Conservation (phyloP, 805 yeast genomes). For the Lipomyces starkeyi region DNA sequence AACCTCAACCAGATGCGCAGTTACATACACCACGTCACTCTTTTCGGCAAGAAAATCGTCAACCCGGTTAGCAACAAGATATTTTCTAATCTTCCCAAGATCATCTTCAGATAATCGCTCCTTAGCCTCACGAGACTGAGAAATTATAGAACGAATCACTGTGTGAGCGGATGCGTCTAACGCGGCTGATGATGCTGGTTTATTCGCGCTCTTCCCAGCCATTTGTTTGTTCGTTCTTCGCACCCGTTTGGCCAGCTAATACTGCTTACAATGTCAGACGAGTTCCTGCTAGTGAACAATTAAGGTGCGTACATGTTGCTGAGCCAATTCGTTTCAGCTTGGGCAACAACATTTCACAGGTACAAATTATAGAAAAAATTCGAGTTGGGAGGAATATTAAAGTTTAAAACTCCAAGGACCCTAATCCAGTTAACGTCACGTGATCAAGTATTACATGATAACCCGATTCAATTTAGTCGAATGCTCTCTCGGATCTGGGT, state of each 20-base stretch:
- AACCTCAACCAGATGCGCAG: neutral
- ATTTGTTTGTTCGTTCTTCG: neutral
- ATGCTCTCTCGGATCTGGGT: too few relatives aligned
- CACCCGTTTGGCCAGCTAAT: neutral
- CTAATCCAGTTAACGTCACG: neutral
- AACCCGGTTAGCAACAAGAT: constrained; percentile 13
- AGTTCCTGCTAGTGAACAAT: neutral
- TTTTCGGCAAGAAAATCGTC: constrained; percentile 7
- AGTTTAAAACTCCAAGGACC: neutral
- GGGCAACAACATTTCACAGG: neutral
- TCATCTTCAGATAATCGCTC: constrained; percentile 10
- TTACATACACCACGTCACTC: constrained; percentile 13
- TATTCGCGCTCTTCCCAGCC: neutral
- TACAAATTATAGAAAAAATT: neutral
- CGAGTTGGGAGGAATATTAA: neutral
- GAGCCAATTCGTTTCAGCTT: neutral
- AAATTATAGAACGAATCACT: neutral
- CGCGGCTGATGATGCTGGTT: neutral
- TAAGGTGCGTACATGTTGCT: neutral
- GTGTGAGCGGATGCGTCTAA: neutral
- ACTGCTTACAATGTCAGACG: neutral
- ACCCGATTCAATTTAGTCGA: too few relatives aligned
- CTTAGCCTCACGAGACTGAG: neutral
- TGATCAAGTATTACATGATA: neutral
- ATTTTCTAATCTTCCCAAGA: constrained; percentile 15